These are phyloP conservation scores for Boeremia exigua DNA, from an alignment of 2,329 filamentous ascomycete genomes.

Conservation along the genomic window DNA sequence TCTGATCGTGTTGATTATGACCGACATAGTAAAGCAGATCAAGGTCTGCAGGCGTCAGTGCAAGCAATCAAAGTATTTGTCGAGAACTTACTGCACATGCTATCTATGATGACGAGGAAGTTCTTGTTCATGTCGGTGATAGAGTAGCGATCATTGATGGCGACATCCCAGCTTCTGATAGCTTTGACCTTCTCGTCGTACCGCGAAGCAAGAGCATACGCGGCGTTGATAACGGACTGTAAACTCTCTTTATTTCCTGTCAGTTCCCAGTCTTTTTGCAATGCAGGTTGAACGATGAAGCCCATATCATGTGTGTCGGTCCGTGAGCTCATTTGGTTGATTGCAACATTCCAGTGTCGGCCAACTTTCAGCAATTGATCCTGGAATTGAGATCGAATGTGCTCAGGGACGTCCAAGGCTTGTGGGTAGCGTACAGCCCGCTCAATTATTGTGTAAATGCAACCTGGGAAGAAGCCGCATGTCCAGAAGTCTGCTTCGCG, in stretches of 20 bases:
- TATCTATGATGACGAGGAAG: conserved; percentile 53
- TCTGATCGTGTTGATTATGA: conserved; percentile 36
- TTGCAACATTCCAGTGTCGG: conserved; percentile 41
- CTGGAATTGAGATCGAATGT: conserved; percentile 26
- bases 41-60: conserved; percentile 36
- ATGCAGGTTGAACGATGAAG: conserved; percentile 59
- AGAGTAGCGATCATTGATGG: conserved; percentile 45
- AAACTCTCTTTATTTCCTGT: conserved; percentile 50
- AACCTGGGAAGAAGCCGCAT: conserved; percentile 46
- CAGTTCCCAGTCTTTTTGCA: conserved; percentile 57
- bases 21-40: conserved; percentile 50
- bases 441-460: conserved; percentile 43
- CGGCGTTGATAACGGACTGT: conserved; percentile 52
- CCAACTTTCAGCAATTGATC: conserved; percentile 36
- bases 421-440: conserved; percentile 40
- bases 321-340: conserved; percentile 43
- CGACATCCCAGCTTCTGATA: conserved; percentile 59
- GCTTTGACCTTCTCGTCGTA: conserved; percentile 52
- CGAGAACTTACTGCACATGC: conserved; percentile 46
- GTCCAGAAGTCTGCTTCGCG: conserved; percentile 48
- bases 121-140: conserved; percentile 47
- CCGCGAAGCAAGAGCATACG: conserved; percentile 52
- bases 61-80: neutral
- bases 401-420: conserved; percentile 27
- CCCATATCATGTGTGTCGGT: conserved; percentile 63